A percentile compares a stretch with the other conserved stretches of the same genome.
phyloP scores from a whole-genome alignment of 176 grass and related monocot genomes.

The Aegilops speltoides region DNA sequence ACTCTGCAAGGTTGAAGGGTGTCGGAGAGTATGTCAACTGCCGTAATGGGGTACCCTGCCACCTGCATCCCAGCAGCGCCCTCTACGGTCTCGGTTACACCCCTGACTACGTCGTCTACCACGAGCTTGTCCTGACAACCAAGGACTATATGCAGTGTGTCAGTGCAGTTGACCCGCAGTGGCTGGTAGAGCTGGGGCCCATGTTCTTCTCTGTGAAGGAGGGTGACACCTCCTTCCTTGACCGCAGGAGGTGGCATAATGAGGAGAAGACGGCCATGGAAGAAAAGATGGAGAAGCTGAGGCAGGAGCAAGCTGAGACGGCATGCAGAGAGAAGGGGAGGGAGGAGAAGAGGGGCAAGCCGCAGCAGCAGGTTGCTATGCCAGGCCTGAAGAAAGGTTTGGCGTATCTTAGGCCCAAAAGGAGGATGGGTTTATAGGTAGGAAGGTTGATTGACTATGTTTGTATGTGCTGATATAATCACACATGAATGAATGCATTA shows the following conservation, averaged over 20 bases:
- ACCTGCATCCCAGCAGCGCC: conserved; percentile 85
- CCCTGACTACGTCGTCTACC: conserved; percentile 81
- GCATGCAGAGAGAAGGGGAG: conserved; percentile 36
- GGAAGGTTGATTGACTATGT: background rate
- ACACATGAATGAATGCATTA: too few species aligned
- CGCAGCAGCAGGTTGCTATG: conserved; percentile 77
- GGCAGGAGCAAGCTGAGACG: conserved; percentile 65
- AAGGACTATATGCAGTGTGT: conserved; percentile 99
- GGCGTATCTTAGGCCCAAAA: conserved; percentile 67
- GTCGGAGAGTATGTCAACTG: conserved; percentile 87
- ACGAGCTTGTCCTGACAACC: conserved; percentile 82
- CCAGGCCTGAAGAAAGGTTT: conserved; percentile 71
- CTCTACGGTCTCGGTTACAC: conserved; percentile 84
- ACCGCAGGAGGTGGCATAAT: conserved; percentile 86
- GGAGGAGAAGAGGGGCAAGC: conserved; percentile 61
- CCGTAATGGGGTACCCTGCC: conserved; percentile 86
- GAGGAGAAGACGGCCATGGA: conserved; percentile 86
- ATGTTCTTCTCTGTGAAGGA: conserved; percentile 95
- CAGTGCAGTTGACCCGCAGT: conserved; percentile 79
- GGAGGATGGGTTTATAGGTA: conserved; percentile 52
- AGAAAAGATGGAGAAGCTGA: conserved; percentile 82
- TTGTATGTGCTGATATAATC: background rate
- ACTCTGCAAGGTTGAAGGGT: conserved; percentile 79
- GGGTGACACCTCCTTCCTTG: conserved; percentile 70
- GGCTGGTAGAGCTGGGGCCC: conserved; percentile 82